phyloP scores from a whole-genome alignment of 306 rosid genomes.

The Cucurbita maxima region DNA sequence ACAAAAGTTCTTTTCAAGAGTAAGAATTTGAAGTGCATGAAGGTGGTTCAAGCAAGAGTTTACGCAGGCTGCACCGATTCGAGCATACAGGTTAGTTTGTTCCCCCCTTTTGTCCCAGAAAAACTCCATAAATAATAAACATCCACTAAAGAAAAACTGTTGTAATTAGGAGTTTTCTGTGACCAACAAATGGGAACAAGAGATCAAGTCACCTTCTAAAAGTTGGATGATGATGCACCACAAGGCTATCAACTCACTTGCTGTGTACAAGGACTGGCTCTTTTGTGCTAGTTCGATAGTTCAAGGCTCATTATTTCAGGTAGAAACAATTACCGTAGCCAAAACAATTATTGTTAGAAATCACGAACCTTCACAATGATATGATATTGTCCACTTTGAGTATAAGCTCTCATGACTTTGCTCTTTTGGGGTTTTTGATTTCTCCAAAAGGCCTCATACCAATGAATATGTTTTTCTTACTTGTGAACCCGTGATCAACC shows the following conservation, averaged over 20 bases:
- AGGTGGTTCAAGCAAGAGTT: conserved; percentile 41
- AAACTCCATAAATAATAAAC: not conserved
- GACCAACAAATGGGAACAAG: conserved; percentile 37
- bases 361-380: too few species aligned
- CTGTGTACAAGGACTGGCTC: conserved; percentile 51
- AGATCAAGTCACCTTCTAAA: conserved; percentile 53
- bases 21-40: conserved; percentile 41
- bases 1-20: conserved; percentile 27
- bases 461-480: too few species aligned
- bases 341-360: not conserved
- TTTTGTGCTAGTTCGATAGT: conserved; percentile 44
- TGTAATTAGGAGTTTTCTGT: conserved; percentile 42
- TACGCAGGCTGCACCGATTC: conserved; percentile 64
- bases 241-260: conserved; percentile 42
- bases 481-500: too few species aligned
- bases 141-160: conserved; percentile 8
- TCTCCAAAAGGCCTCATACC: too few species aligned
- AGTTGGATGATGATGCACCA: conserved; percentile 53
- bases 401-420: too few species aligned
- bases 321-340: conserved; percentile 14
- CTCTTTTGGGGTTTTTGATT: too few species aligned
- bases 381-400: too few species aligned
- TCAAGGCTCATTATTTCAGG: conserved; percentile 57
- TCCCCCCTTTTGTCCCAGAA: not conserved
- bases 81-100: conserved; percentile 50